Evolutionary conservation across 768 basidiomycete species (phyloP).

Genomic region (Russula lepida): DNA sequence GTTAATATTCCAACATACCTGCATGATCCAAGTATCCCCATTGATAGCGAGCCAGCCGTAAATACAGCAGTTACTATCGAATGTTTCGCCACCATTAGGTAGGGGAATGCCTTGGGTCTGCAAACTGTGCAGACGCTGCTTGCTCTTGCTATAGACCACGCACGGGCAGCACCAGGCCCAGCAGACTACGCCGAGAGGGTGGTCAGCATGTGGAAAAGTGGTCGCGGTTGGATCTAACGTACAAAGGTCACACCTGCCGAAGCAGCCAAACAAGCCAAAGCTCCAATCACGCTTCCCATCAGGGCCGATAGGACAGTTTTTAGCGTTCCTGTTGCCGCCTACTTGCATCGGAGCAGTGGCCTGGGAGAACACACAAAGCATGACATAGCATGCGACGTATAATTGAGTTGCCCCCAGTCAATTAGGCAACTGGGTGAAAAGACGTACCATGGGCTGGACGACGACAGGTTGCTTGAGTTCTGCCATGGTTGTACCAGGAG

Average conservation of each 20-base stretch:
- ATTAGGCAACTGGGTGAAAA: background rate
- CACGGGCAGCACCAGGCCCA: conserved; percentile 36
- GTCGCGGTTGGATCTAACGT: background rate
- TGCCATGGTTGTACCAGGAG: background rate
- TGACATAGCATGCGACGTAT: background rate
- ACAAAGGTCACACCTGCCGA: conserved; percentile 24
- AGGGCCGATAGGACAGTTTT: conserved; percentile 21
- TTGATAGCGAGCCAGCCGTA: background rate
- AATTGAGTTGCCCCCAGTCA: background rate
- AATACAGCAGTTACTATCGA: background rate
- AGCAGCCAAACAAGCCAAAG: conserved; percentile 24
- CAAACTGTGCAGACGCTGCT: conserved; percentile 34
- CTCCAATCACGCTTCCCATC: conserved; percentile 33
- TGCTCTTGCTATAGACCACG: conserved; percentile 34
- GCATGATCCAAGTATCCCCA: background rate
- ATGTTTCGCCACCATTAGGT: background rate
- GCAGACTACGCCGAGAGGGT: conserved; percentile 24
- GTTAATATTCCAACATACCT: background rate
- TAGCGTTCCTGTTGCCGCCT: conserved; percentile 22
- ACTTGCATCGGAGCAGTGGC: background rate
- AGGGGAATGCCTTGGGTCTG: conserved; percentile 31
- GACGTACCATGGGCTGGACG: background rate
- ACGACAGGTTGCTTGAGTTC: background rate
- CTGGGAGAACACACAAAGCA: background rate
- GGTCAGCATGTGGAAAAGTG: background rate